These are phyloP conservation scores for Astrocystis sublimbata DNA, from an alignment of 495 filamentous ascomycete genomes.

Conservation along the genomic window DNA sequence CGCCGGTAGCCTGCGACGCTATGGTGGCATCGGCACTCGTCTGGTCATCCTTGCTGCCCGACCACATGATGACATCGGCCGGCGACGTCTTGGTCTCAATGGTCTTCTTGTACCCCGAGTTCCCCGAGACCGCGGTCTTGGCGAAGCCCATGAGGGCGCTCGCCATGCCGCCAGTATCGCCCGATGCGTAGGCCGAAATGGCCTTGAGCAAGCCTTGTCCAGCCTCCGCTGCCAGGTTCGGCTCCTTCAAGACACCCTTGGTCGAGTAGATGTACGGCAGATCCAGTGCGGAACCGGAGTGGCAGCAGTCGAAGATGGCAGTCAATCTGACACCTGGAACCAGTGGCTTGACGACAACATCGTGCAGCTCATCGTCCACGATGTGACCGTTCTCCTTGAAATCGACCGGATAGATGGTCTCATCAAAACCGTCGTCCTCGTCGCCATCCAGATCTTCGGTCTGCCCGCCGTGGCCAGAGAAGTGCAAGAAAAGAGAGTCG, in stretches of 20 bases:
- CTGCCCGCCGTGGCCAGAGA: slow-evolving; percentile 62
- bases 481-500: slow-evolving; percentile 54
- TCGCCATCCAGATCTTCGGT: slow-evolving; percentile 59
- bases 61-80: slow-evolving; percentile 99
- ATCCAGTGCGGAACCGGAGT: slow-evolving; percentile 94
- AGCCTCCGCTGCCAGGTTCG: slow-evolving; percentile 94
- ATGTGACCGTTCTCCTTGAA: slow-evolving; percentile 88
- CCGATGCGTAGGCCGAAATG: slow-evolving; percentile 77
- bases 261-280: slow-evolving; percentile 97
- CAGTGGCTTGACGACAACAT: slow-evolving; percentile 80
- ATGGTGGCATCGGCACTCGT: slow-evolving; percentile 71
- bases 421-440: slow-evolving; percentile 92
- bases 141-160: slow-evolving; percentile 73
- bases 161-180: slow-evolving; percentile 78
- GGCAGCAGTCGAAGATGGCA: slow-evolving; percentile 97
- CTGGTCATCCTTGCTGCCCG: slow-evolving; percentile 91
- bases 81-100: slow-evolving; percentile 88
- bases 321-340: slow-evolving; percentile 87
- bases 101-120: slow-evolving; percentile 79
- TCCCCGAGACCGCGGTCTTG: slow-evolving; percentile 83
- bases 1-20: slow-evolving; percentile 84
- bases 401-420: slow-evolving; percentile 97
- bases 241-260: slow-evolving; percentile 93
- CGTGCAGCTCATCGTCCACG: slow-evolving; percentile 94
- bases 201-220: slow-evolving; percentile 85